These are phyloP conservation scores for Candida coquimbonensis DNA, from an alignment of 805 yeast genomes.

Conservation along the genomic window DNA sequence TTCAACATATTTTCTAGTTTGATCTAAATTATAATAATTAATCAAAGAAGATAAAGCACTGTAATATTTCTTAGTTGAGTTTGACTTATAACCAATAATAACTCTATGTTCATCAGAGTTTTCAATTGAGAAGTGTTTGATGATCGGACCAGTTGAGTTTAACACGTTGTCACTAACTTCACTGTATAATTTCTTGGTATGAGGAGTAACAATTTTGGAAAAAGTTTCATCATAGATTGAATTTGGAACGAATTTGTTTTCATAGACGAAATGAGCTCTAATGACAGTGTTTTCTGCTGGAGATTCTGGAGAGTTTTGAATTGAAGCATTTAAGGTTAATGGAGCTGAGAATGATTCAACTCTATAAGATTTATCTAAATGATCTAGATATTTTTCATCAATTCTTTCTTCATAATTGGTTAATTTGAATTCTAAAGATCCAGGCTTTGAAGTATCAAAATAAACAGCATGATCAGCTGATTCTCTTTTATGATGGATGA, in stretches of 20 bases:
- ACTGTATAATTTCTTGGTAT: constrained; percentile 73
- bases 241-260: constrained; percentile 44
- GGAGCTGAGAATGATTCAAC: constrained; percentile 76
- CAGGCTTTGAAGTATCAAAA: constrained; percentile 65
- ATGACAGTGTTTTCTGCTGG: constrained; percentile 36
- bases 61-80: constrained; percentile 78
- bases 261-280: constrained; percentile 77
- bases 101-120: constrained; percentile 79
- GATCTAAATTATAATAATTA: constrained; percentile 77
- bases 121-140: constrained; percentile 76
- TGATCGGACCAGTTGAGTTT: constrained; percentile 83
- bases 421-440: constrained; percentile 33
- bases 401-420: constrained; percentile 64
- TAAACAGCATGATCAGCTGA: constrained; percentile 84
- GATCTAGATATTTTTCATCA: constrained; percentile 75
- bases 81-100: constrained; percentile 80
- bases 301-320: constrained; percentile 24
- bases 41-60: constrained; percentile 82
- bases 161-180: constrained; percentile 64
- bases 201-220: constrained; percentile 65
- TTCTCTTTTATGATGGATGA: constrained; percentile 75
- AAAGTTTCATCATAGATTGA: constrained; percentile 76
- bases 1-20: constrained; percentile 89
- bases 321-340: constrained; percentile 29
- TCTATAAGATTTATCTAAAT: constrained; percentile 45